phyloP scores from a whole-genome alignment of 2,329 filamentous ascomycete species.

The Calonectria fujianensis region DNA sequence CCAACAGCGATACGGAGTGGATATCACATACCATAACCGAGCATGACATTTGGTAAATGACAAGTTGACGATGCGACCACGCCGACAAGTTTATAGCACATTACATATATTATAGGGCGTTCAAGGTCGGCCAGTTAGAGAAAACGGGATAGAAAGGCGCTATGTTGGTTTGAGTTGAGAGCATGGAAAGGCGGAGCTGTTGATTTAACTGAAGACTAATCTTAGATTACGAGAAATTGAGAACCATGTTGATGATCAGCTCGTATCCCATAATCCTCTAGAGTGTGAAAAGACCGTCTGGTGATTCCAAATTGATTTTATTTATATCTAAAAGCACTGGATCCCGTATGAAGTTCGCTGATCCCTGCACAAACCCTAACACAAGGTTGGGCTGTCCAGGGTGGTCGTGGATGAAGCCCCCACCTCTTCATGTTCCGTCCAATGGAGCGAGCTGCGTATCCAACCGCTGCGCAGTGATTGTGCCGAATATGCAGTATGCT shows the following conservation, averaged over 20 bases:
- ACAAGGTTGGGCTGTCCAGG: not conserved
- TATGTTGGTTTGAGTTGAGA: constrained; percentile 17
- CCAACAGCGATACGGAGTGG: constrained; percentile 66
- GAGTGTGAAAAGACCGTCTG: not conserved
- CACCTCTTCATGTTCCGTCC: not conserved
- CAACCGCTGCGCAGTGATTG: not conserved
- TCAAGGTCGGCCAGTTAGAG: constrained; percentile 6
- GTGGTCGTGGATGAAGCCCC: not conserved
- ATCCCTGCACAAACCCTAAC: not conserved
- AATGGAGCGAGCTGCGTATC: not conserved
- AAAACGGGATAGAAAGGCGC: constrained; percentile 8
- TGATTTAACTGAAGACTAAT: constrained; percentile 5
- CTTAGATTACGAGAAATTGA: constrained; percentile 1
- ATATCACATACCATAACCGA: constrained; percentile 67
- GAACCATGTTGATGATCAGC: not conserved
- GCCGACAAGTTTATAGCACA: constrained; percentile 17
- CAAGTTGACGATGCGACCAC: not conserved
- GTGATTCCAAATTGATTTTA: not conserved
- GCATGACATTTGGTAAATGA: constrained; percentile 63
- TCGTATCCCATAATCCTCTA: not conserved
- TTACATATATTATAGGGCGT: constrained; percentile 14
- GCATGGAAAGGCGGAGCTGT: not conserved
- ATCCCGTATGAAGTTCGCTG: not conserved
- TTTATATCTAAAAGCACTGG: not conserved
- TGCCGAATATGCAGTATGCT: not conserved